Evolutionary conservation across 1,139 yeast species (phyloP).

Genomic region (Kurtzmaniella quercitrusa): DNA sequence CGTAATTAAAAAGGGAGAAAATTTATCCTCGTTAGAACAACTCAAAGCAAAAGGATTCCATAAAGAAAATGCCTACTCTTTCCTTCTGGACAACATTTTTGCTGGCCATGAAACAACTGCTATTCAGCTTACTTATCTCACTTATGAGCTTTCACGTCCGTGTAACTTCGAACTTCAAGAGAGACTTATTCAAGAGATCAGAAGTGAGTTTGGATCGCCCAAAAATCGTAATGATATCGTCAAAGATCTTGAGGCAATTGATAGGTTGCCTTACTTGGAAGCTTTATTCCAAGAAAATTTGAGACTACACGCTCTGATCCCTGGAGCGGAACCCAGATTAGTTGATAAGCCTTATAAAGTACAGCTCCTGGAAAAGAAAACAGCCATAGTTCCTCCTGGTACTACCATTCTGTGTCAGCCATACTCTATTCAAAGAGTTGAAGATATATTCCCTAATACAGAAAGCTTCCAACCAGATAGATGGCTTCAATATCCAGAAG

Average conservation of each 20-base stretch:
- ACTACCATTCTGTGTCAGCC: conserved; percentile 65
- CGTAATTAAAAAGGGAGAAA: conserved; percentile 13
- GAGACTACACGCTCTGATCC: conserved; percentile 66
- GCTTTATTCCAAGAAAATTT: conserved; percentile 58
- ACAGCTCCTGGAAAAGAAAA: conserved; percentile 15
- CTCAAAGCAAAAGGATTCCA: conserved; percentile 29
- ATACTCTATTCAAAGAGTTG: conserved; percentile 57
- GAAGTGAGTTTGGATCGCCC: conserved; percentile 27
- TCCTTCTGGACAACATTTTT: conserved; percentile 38
- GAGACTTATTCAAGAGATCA: conserved; percentile 41
- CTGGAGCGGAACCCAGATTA: conserved; percentile 69
- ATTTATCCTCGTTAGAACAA: conserved; percentile 31
- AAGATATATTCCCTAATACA: conserved; percentile 47
- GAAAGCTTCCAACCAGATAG: conserved; percentile 55
- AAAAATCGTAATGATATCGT: conserved; percentile 20
- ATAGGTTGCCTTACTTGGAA: conserved; percentile 49
- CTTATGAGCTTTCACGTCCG: conserved; percentile 58
- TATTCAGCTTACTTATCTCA: conserved; percentile 54
- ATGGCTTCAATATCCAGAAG: conserved; percentile 46
- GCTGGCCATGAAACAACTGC: conserved; percentile 84
- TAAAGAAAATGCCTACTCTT: conserved; percentile 36
- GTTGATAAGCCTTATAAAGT: conserved; percentile 29
- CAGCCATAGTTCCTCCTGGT: conserved; percentile 44
- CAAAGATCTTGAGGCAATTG: conserved; percentile 38
- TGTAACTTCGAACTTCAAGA: conserved; percentile 38